Percentiles rank a stretch among this genome's conserved stretches.
These are phyloP conservation scores for Elsinoe fawcettii DNA, from an alignment of 2,329 filamentous ascomycete species.

Conservation along the genomic window DNA sequence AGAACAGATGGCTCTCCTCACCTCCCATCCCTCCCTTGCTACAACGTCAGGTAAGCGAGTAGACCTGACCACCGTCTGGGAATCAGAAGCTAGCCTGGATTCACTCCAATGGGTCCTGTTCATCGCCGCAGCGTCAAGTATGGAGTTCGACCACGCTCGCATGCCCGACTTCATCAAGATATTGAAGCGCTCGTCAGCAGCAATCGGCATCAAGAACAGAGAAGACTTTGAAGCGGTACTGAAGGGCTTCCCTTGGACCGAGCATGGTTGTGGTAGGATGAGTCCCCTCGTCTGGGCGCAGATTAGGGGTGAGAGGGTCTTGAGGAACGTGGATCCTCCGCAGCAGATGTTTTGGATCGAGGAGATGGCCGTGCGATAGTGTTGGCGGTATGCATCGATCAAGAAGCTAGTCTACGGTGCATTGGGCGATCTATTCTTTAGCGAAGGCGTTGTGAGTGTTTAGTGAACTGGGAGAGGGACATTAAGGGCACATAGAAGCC, in stretches of 20 bases:
- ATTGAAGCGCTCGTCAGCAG: neutral
- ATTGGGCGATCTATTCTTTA: no score
- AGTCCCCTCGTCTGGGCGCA: neutral
- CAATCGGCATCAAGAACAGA: neutral
- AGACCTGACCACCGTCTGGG: neutral
- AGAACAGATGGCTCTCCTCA: constrained; percentile 23
- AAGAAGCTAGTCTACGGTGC: no score
- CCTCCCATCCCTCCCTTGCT: constrained; percentile 28
- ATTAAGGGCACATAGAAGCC: no score
- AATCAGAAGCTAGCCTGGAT: neutral
- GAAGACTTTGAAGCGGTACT: neutral
- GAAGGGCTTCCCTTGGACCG: neutral
- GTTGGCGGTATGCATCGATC: neutral
- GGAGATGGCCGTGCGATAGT: constrained; percentile 1
- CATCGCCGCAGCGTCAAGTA: neutral
- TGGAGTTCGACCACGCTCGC: neutral
- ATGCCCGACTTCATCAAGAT: neutral
- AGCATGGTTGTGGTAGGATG: constrained; percentile 4
- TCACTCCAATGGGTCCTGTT: neutral
- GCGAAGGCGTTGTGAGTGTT: no score
- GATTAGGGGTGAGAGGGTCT: neutral
- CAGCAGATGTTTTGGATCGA: constrained; percentile 11
- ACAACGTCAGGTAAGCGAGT: constrained; percentile 8
- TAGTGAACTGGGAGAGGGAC: no score
- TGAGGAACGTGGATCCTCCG: neutral